Percentiles rank a stretch among this genome's conserved stretches.
phyloP scores from a whole-genome alignment of 2,329 filamentous ascomycete species.

The Sporothrix schenckii region DNA sequence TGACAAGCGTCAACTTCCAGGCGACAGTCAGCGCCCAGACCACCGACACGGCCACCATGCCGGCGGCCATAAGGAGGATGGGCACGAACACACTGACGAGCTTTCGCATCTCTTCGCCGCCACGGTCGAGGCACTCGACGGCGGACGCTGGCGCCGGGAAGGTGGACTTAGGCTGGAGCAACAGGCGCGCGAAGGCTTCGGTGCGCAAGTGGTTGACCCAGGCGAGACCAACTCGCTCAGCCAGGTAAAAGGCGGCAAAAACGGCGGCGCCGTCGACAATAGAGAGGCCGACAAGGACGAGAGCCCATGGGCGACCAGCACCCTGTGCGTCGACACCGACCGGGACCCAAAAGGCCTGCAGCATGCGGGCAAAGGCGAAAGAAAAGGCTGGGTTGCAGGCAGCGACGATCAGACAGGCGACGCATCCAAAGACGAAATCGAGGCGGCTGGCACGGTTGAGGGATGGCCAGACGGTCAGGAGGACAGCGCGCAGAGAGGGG shows the following conservation, averaged over 20 bases:
- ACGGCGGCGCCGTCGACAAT: slow-evolving; percentile 65
- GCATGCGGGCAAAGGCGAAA: slow-evolving; percentile 71
- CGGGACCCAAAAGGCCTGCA: slow-evolving; percentile 67
- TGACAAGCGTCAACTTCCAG: slow-evolving; percentile 81
- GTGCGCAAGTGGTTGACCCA: slow-evolving; percentile 76
- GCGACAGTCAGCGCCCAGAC: slow-evolving; percentile 73
- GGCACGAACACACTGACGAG: slow-evolving; percentile 77
- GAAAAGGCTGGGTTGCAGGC: slow-evolving; percentile 70
- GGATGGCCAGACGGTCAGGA: slow-evolving; percentile 70
- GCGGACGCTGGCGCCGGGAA: slow-evolving; percentile 54
- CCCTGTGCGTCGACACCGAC: slow-evolving; percentile 51
- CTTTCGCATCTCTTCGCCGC: slow-evolving; percentile 85
- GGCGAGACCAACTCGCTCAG: slow-evolving; percentile 70
- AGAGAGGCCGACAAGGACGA: slow-evolving; percentile 70
- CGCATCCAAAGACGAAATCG: slow-evolving; percentile 62
- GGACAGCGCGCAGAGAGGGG: slow-evolving; percentile 55
- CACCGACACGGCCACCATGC: slow-evolving; percentile 70
- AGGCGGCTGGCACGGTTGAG: slow-evolving; percentile 57
- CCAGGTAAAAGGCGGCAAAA: slow-evolving; percentile 68
- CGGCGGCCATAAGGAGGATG: slow-evolving; percentile 64
- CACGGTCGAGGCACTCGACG: slow-evolving; percentile 73
- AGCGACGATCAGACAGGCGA: slow-evolving; percentile 65
- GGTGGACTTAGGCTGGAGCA: slow-evolving; percentile 69
- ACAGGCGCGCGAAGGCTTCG: slow-evolving; percentile 67
- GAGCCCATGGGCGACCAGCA: slow-evolving; percentile 66